These are phyloP conservation scores for Potentilla sterilis DNA, from an alignment of 306 rosid genomes.

Conservation along the genomic window DNA sequence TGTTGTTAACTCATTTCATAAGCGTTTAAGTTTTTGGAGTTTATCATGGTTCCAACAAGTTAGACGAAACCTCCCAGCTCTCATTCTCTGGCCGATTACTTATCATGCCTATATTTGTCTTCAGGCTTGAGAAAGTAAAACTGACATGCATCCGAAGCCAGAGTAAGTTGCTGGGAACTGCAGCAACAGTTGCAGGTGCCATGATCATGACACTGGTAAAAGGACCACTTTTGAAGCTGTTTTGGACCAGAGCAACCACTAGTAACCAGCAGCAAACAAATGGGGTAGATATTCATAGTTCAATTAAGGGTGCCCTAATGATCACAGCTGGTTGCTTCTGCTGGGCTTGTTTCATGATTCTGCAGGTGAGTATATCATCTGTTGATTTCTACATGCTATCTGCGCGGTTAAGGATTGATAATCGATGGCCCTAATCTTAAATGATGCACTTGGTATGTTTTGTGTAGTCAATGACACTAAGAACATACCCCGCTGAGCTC, in stretches of 20 bases:
- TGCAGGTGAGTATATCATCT: constrained; percentile 51
- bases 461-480: constrained; percentile 63
- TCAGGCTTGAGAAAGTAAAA: constrained; percentile 68
- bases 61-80: background rate
- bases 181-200: constrained; percentile 80
- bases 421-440: background rate
- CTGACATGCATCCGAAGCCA: constrained; percentile 59
- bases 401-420: background rate
- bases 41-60: background rate
- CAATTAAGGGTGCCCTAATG: constrained; percentile 65
- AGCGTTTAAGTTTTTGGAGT: background rate
- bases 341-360: constrained; percentile 74
- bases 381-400: constrained; percentile 1
- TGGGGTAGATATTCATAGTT: constrained; percentile 37
- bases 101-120: background rate
- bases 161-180: constrained; percentile 77
- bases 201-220: constrained; percentile 77
- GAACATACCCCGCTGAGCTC: constrained; percentile 74
- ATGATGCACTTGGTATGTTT: background rate
- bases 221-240: constrained; percentile 63
- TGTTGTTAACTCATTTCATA: background rate
- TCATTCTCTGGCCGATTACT: background rate
- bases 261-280: background rate
- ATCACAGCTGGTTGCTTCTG: constrained; percentile 68
- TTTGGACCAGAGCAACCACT: constrained; percentile 36